phyloP scores from a whole-genome alignment of 805 yeast genomes.

The Candida pseudoglaebosa region DNA sequence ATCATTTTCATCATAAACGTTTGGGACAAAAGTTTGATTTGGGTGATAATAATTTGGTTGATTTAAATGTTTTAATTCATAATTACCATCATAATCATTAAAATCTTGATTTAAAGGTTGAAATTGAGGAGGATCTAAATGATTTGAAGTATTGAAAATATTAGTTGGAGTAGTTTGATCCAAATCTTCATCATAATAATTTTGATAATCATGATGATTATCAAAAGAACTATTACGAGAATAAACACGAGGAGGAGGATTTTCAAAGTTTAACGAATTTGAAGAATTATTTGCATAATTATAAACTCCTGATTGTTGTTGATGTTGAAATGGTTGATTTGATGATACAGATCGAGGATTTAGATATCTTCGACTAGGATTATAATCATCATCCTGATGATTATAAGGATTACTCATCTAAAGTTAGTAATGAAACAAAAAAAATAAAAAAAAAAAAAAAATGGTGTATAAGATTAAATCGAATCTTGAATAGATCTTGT shows the following conservation, averaged over 20 bases:
- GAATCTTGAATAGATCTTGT: too few species aligned
- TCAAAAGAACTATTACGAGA: constrained; percentile 3
- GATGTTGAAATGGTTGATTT: neutral
- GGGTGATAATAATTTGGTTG: neutral
- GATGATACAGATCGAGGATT: too few species aligned
- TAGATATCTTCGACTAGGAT: constrained; percentile 1
- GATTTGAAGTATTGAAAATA: constrained; percentile 1
- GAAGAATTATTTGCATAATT: constrained; percentile 3
- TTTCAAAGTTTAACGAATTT: constrained; percentile 2
- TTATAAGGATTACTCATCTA: constrained; percentile 3
- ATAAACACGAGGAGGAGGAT: constrained; percentile 3
- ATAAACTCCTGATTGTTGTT: constrained; percentile 3
- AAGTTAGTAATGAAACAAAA: too few species aligned
- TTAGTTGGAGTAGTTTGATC: constrained; percentile 2
- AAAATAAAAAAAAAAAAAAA: too few species aligned
- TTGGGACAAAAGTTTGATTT: constrained; percentile 41
- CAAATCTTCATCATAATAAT: neutral
- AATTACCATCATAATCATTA: constrained; percentile 2
- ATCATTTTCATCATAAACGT: constrained; percentile 39
- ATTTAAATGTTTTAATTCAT: constrained; percentile 1
- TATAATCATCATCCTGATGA: constrained; percentile 3
- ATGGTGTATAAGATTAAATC: too few species aligned
- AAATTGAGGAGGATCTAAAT: constrained; percentile 2
- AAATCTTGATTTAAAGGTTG: constrained; percentile 4
- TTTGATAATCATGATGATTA: constrained; percentile 1